phyloP scores from a whole-genome alignment of 2,329 filamentous ascomycete genomes.

The Elsinoe ampelina region DNA sequence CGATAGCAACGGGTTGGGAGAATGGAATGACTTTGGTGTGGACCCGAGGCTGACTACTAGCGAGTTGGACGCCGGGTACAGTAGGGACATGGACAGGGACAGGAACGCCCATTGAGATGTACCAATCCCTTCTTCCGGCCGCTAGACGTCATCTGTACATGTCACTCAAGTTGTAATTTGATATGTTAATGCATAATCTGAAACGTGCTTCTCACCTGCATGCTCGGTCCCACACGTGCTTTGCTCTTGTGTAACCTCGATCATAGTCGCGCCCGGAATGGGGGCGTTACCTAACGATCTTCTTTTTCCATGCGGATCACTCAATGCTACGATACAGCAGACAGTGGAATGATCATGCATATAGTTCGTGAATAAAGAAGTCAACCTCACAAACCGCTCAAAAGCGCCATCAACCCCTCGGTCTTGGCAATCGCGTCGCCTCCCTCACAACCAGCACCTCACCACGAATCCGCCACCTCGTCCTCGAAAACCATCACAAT shows the following conservation, averaged over 20 bases:
- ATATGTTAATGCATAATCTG: conserved; percentile 5
- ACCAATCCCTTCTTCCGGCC: background rate
- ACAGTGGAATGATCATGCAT: background rate
- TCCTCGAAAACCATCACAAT: conserved; percentile 37
- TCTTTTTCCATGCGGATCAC: too few relatives aligned
- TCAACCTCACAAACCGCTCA: background rate
- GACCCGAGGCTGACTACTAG: background rate
- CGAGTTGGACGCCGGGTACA: conserved; percentile 6
- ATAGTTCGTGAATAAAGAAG: background rate
- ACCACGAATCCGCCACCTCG: background rate
- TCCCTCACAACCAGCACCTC: background rate
- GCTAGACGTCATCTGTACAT: background rate
- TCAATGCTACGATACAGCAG: background rate
- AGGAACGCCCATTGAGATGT: background rate
- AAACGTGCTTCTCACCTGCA: background rate
- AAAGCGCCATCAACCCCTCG: conserved; percentile 10
- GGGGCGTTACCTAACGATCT: too few relatives aligned
- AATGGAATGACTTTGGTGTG: background rate
- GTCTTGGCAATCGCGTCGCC: conserved; percentile 13
- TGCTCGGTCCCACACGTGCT: background rate
- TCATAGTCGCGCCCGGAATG: background rate
- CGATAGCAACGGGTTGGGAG: background rate
- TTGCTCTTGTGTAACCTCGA: background rate
- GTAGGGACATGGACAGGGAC: conserved; percentile 5
- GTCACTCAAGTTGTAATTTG: background rate